Conservation (phyloP, 148 eudicot species). For the Rhododendron griersonianum region DNA sequence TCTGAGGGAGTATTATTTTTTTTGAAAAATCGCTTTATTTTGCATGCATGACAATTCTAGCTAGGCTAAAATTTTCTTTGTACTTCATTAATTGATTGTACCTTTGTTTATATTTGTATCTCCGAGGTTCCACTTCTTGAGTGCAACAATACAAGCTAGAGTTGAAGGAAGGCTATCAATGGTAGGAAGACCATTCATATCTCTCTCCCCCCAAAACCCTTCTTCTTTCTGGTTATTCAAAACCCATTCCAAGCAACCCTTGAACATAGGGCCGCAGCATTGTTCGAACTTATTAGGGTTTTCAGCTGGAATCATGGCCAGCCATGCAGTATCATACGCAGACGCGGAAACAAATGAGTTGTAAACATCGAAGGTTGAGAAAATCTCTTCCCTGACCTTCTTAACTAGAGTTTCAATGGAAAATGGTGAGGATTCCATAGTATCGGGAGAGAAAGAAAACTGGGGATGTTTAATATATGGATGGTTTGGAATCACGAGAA, state of each 20-base stretch:
- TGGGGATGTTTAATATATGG: background rate
- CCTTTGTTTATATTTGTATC: conserved; percentile 13
- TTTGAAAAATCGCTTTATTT: background rate
- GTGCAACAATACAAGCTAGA: conserved; percentile 26
- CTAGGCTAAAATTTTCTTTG: no score
- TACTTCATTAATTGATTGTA: background rate
- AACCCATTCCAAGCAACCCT: conserved; percentile 24
- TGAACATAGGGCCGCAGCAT: conserved; percentile 16
- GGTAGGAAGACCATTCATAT: conserved; percentile 9
- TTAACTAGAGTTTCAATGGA: conserved; percentile 20
- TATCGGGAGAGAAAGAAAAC: background rate
- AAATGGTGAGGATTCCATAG: conserved; percentile 14
- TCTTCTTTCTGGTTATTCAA: conserved; percentile 20
- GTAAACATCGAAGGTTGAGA: conserved; percentile 2
- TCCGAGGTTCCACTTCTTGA: conserved; percentile 21
- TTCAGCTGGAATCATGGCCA: conserved; percentile 26
- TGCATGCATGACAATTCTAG: no score
- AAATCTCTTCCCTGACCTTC: conserved; percentile 16
- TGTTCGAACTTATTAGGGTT: background rate
- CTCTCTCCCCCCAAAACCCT: conserved; percentile 26
- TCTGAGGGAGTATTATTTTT: background rate
- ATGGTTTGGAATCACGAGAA: background rate
- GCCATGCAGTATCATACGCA: conserved; percentile 35
- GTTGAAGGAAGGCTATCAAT: conserved; percentile 31
- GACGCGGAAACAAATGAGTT: conserved; percentile 23